Conservation (phyloP, 2,329 filamentous ascomycete genomes). For the Penicillium sp. region DNA sequence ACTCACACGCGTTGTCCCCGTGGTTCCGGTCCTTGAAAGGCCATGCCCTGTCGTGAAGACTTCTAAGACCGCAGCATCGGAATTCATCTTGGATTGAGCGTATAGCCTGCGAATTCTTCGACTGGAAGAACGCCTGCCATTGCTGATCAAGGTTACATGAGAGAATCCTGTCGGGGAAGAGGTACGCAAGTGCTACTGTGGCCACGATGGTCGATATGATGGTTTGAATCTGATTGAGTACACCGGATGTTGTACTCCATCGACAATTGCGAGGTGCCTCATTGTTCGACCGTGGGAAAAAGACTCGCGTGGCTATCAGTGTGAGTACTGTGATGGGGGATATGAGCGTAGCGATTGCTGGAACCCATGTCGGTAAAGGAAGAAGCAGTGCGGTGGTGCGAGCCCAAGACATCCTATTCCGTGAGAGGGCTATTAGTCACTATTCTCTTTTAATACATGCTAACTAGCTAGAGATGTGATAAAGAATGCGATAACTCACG, state of each 20-base stretch:
- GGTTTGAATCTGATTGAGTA: constrained; percentile 21
- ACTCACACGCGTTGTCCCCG: constrained; percentile 32
- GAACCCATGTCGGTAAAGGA: constrained; percentile 26
- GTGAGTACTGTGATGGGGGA: constrained; percentile 9
- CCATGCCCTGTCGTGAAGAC: constrained; percentile 39
- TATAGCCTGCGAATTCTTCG: constrained; percentile 31
- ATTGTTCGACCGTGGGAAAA: background rate
- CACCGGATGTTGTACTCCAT: background rate
- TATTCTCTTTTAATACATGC: background rate
- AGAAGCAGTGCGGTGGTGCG: constrained; percentile 23
- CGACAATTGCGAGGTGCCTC: no score
- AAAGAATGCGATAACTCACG: constrained; percentile 13
- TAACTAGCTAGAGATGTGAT: background rate
- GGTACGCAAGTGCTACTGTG: constrained; percentile 31
- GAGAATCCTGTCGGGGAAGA: constrained; percentile 25
- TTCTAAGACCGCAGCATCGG: constrained; percentile 37
- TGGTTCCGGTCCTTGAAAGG: constrained; percentile 35
- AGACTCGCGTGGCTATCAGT: constrained; percentile 6
- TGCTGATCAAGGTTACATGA: constrained; percentile 31
- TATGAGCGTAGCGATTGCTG: constrained; percentile 23
- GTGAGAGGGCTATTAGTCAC: constrained; percentile 1
- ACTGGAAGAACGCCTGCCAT: constrained; percentile 33
- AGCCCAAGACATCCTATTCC: constrained; percentile 29
- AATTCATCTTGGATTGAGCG: constrained; percentile 34
- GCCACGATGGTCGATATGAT: constrained; percentile 29